Evolutionary conservation across 495 filamentous ascomycete species (phyloP), one percentile per base, ranked within the genome.

Genomic region (Aspergillus ellipticus): DNA sequence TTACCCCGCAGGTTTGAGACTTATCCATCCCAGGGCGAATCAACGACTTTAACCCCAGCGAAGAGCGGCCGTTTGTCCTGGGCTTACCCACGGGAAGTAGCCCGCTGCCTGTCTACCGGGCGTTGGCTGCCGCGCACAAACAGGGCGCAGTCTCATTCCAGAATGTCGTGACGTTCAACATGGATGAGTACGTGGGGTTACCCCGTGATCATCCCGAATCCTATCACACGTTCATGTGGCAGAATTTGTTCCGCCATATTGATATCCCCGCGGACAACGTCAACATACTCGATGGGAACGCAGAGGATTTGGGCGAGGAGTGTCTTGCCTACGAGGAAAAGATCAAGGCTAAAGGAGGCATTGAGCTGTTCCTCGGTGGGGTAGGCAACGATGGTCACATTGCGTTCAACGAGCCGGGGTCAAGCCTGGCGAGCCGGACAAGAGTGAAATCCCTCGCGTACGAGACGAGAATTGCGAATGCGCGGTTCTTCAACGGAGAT

Each of bases 141-240:
- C 24, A 15, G 5, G 28, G 28, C 28, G 22, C 8, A 19, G 33
- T 50, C 15, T 50, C 48, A 9, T 50, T 50, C 28, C 28, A 29
- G n/a, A 13, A 50, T 37, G 48, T 50, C 15, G 28, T 50, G 22
- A 50, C 48, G 1, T 50, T 50, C 48, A 50, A 50, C 17, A 50
- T 50, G 48, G 48, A 50, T 20, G 48, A 50, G n/a, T 50, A 50
- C 16, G 48, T 35, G 2, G 48, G 29, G 3, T 2, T 50, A 3
- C 13, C 48, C 4, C 29, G 29, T 3, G 28, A 29, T 3, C 48
- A 50, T 37, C 48, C 28, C 9, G 22, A 50, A 19, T 50, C 29
- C 1, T 50, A 50, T n/a, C 28, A 50, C 28, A 17, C 48, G 5
- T 50, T 50, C 28, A 50, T 50, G 48, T 37, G 21, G 16, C 8